Evolutionary conservation across 345 rosid genomes (phyloP).

Genomic region (Eucalyptus leucophloia): DNA sequence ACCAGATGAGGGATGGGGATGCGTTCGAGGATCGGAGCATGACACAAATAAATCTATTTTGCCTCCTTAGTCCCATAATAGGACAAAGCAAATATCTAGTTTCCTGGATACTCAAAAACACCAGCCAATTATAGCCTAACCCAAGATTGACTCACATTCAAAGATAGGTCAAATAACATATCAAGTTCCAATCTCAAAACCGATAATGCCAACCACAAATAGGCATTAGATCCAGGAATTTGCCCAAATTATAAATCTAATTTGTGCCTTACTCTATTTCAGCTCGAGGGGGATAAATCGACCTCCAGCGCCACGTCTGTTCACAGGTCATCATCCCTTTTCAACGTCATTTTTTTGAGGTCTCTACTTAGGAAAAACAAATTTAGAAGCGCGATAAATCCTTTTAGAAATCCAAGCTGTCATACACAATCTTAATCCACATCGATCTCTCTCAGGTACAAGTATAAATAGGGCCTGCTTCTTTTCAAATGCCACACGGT

Average conservation of each 20-base stretch:
- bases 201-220: neutral
- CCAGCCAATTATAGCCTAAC: neutral
- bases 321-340: neutral
- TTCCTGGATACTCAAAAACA: neutral
- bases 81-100: neutral
- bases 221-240: neutral
- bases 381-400: neutral
- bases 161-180: neutral
- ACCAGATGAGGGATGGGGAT: too few relatives aligned
- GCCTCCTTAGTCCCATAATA: too few relatives aligned
- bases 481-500: neutral
- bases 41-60: too few relatives aligned
- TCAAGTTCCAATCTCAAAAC: neutral
- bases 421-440: neutral
- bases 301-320: neutral
- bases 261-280: neutral
- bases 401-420: neutral
- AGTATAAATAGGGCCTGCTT: neutral
- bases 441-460: neutral
- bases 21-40: too few relatives aligned
- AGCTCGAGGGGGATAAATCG: neutral
- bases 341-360: neutral
- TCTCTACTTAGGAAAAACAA: neutral
- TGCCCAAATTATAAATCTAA: neutral
- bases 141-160: neutral